Percentiles rank a stretch among this genome's conserved stretches.
phyloP scores from a whole-genome alignment of 768 basidiomycete species.

The Mycena vitilis region DNA sequence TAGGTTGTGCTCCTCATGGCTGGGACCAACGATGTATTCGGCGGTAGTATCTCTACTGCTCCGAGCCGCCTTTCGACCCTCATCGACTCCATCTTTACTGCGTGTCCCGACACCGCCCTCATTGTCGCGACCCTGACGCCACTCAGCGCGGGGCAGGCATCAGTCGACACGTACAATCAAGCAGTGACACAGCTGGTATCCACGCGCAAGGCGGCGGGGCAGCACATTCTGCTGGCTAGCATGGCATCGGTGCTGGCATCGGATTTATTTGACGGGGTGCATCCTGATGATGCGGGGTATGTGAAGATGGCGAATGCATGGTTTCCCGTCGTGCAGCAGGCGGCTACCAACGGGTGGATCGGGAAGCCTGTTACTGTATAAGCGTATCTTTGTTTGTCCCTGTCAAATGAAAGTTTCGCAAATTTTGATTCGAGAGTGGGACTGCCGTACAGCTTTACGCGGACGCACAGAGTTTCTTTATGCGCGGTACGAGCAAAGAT shows the following conservation, averaged over 20 bases:
- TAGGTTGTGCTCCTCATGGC: conserved; percentile 18
- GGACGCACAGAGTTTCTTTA: too few species aligned
- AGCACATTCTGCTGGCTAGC: conserved; percentile 31
- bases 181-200: conserved; percentile 20
- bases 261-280: conserved; percentile 27
- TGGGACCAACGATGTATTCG: conserved; percentile 22
- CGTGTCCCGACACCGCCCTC: conserved; percentile 18
- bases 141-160: conserved; percentile 11
- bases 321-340: too few species aligned
- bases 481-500: too few species aligned
- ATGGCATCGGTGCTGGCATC: conserved; percentile 20
- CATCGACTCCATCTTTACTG: conserved; percentile 12
- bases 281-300: conserved; percentile 32
- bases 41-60: background rate
- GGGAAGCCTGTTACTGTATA: too few species aligned
- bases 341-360: too few species aligned
- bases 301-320: too few species aligned
- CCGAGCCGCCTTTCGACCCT: conserved; percentile 6
- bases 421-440: too few species aligned
- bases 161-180: conserved; percentile 29
- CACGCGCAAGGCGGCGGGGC: conserved; percentile 26
- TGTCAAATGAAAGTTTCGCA: too few species aligned
- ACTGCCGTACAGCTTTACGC: too few species aligned
- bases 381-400: too few species aligned
- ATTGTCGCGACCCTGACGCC: conserved; percentile 29